Percentiles rank a stretch among this genome's conserved stretches.
These are phyloP conservation scores for Emiliania huxleyi DNA, from an alignment of 78 protist species.

Conservation along the genomic window DNA sequence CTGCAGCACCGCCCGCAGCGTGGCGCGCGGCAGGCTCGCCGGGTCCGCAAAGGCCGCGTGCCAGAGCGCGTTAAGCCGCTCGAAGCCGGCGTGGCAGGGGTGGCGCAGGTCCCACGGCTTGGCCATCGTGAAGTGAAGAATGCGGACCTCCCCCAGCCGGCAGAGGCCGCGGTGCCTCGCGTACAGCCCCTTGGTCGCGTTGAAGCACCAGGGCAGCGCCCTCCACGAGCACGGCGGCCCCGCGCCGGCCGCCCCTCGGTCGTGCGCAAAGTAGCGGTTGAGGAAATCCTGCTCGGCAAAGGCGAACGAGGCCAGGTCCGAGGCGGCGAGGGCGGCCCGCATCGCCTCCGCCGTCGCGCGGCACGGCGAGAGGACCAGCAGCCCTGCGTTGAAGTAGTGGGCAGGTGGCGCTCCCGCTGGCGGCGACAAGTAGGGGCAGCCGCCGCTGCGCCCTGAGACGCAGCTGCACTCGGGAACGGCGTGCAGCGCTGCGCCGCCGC, in stretches of 20 bases:
- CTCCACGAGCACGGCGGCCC: too few relatives aligned
- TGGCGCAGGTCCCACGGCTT: background rate
- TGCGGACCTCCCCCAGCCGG: too few relatives aligned
- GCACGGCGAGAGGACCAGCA: background rate
- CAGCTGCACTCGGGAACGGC: background rate
- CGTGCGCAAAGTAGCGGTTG: background rate
- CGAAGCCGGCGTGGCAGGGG: background rate
- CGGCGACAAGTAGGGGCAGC: too few relatives aligned
- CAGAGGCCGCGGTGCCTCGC: background rate
- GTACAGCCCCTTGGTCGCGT: background rate
- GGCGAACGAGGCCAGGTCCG: background rate
- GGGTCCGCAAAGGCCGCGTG: background rate
- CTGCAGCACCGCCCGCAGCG: too few relatives aligned
- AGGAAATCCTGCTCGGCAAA: slow-evolving; percentile 26
- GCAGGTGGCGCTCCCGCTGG: too few relatives aligned
- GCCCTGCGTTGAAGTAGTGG: slow-evolving; percentile 19
- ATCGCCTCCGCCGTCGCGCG: background rate
- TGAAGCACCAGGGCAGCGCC: background rate
- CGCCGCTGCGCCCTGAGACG: too few relatives aligned
- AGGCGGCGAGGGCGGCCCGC: background rate
- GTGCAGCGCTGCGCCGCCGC: background rate
- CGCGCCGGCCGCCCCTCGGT: background rate
- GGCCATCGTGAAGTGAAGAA: slow-evolving; percentile 19
- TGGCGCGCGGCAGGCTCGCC: too few relatives aligned
- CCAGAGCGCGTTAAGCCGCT: background rate